Base-by-base conservation (phyloP, 805 yeast species). In the Teunomyces gatunensis region DNA sequence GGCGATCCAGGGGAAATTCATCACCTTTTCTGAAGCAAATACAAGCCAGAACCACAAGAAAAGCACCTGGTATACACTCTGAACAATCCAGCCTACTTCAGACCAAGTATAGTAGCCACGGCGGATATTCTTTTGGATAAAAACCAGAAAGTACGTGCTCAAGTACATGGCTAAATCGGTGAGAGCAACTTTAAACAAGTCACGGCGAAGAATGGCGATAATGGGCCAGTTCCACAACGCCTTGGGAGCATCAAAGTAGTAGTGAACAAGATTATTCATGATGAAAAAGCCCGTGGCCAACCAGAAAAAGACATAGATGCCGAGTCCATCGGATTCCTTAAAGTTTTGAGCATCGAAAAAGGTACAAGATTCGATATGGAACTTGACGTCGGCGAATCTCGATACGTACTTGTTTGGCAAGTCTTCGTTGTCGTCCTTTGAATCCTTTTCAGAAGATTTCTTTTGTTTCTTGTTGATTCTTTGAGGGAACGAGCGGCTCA, bases 1-100 rank as follows among this genome's bases (percentile, higher is more conserved):
- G 1, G 89, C 96, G 43, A 91, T 87, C 99, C 99, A 94, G 10
- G 95, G 89, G 57, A 78, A 87, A 35, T 75, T 69, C 61, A 71
- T 64, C 42, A 61, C 61, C 5, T 48, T 41, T 25, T 60, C 60
- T 39, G 84, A 80, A 3, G 94, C 81, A 58, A 81, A 73, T 3
- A 91, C 80, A 59, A 81, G 71, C 53, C 71, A 65, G 47, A 78
- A 75, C 7, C 66, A 46, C 9, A 89, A 60, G 57, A 77, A 85
- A 0, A 53, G 47, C 5, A 81, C 44, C 59, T 90, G 95, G 41
- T 78, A 75, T 1, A 64, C 39, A 6, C 80, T 70, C 56, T 85
- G 87, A 2, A 88, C 40, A 3, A 69, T 55, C 81, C 87, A 79
- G 3, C 97, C 99, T 1, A 69, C 49, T 6, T 59, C 58, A 13